Evolutionary conservation across 1,284 basidiomycete genomes (phyloP).

Genomic region (Tylopilus orsonianus): DNA sequence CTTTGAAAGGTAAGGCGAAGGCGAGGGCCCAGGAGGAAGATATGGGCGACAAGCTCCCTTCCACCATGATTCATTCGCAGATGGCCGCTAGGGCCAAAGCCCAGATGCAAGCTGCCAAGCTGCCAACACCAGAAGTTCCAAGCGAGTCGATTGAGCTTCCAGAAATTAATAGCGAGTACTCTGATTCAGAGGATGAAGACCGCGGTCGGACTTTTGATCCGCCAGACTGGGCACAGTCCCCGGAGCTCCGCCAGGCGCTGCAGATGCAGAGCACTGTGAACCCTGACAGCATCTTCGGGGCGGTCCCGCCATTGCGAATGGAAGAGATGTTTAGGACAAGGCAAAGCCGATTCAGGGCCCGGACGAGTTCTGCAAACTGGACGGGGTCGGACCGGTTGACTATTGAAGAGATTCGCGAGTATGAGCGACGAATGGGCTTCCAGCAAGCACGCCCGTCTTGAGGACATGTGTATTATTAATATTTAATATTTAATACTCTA

Average conservation of each 20-base stretch:
- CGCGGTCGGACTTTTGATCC: constrained; percentile 69
- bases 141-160: constrained; percentile 89
- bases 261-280: constrained; percentile 81
- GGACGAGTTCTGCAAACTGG: constrained; percentile 95
- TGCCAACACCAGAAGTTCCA: constrained; percentile 46
- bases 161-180: constrained; percentile 94
- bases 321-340: constrained; percentile 78
- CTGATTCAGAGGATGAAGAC: constrained; percentile 89
- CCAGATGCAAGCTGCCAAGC: constrained; percentile 62
- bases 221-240: constrained; percentile 89
- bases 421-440: constrained; percentile 89
- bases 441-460: constrained; percentile 34
- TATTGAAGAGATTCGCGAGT: constrained; percentile 79
- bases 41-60: constrained; percentile 48
- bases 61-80: constrained; percentile 61
- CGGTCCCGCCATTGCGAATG: constrained; percentile 82
- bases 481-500: not conserved
- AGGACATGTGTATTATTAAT: constrained; percentile 15
- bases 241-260: constrained; percentile 76
- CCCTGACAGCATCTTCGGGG: constrained; percentile 91
- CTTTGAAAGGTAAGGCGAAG: constrained; percentile 52
- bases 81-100: constrained; percentile 69
- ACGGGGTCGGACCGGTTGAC: constrained; percentile 82
- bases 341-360: constrained; percentile 79
- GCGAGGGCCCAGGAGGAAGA: constrained; percentile 46